Base-by-base conservation (phyloP, 2,329 filamentous ascomycete species). In the Aspergillus ruber region DNA sequence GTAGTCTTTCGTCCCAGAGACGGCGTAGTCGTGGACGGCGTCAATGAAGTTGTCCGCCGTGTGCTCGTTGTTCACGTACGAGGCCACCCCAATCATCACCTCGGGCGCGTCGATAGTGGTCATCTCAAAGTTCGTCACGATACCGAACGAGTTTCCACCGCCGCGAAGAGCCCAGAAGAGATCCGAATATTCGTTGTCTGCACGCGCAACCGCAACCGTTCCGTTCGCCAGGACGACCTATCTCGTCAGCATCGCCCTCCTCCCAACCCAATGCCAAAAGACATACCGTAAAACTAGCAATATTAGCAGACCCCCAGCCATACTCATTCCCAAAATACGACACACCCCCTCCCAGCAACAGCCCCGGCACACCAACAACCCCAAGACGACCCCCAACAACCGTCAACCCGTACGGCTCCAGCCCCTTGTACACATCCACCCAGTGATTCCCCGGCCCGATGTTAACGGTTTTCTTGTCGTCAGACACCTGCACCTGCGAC, bases 121-220 rank as follows among this genome's bases (percentile, higher is more conserved):
- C 17, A 40, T 40, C 38, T 40, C 18, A 13, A 40, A 40, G 18
- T 40, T 40, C n/a, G 38, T 40, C 7, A 40, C 38, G 18, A 40
- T 20, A 18, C n/a, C 38, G 20, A 40, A 40, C 17, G 38, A 20
- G 13, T 40, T 40, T 13, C 56, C 55, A 3, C 55, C 55, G 15
- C 56, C 56, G 17, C 50, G 52, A 2, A 58, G 44, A 18, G 55
- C 55, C 56, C 56, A 58, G 45, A 50, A 58, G 15, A 58, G 27
- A 43, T 58, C 56, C 3, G 55, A 48, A 23, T 56, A 15, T 12
- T 54, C 33, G 8, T 55, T 38, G 35, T 38, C 51, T 9, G 47
- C 51, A 12, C 51, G 50, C 2, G 54, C 55, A 10, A 52, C 55
- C 21, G 56, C 42, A 8, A 55, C 39, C 15, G 53, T 51, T 6